These are phyloP conservation scores for Amanita jacksonii DNA, from an alignment of 768 basidiomycete species.

Conservation along the genomic window DNA sequence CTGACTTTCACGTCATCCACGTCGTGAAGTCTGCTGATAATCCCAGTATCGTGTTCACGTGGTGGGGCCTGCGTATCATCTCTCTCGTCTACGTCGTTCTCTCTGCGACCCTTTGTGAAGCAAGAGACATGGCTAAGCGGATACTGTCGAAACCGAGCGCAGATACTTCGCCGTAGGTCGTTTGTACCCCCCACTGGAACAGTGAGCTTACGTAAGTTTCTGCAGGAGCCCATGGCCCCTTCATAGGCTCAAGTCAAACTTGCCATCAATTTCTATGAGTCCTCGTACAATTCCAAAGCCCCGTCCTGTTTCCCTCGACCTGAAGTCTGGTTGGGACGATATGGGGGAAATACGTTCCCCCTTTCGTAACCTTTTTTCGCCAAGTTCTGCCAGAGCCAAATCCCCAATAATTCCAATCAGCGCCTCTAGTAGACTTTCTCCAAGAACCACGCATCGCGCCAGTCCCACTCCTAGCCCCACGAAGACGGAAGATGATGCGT, in stretches of 20 bases:
- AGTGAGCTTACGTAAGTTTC: no score
- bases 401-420: slow-evolving; percentile 2
- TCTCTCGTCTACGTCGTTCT: slow-evolving; percentile 31
- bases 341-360: slow-evolving; percentile 22
- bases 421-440: not conserved
- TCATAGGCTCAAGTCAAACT: no score
- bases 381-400: not conserved
- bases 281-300: not conserved
- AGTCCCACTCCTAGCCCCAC: slow-evolving; percentile 5
- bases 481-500: slow-evolving; percentile 25
- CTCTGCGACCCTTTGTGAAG: slow-evolving; percentile 26
- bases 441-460: not conserved
- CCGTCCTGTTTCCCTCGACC: slow-evolving; percentile 16
- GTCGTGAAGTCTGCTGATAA: slow-evolving; percentile 20
- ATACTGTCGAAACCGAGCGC: slow-evolving; percentile 8
- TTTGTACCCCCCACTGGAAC: no score
- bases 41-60: slow-evolving; percentile 19
- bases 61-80: slow-evolving; percentile 32
- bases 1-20: slow-evolving; percentile 27
- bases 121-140: slow-evolving; percentile 27
- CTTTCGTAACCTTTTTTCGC: not conserved
- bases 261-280: no score
- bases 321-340: slow-evolving; percentile 45
- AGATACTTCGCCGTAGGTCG: not conserved
- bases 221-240: no score